Percentiles rank a stretch among this genome's conserved stretches.
Evolutionary conservation across 2,329 filamentous ascomycete genomes (phyloP).

Genomic region (Sodiomyces alkalinus): DNA sequence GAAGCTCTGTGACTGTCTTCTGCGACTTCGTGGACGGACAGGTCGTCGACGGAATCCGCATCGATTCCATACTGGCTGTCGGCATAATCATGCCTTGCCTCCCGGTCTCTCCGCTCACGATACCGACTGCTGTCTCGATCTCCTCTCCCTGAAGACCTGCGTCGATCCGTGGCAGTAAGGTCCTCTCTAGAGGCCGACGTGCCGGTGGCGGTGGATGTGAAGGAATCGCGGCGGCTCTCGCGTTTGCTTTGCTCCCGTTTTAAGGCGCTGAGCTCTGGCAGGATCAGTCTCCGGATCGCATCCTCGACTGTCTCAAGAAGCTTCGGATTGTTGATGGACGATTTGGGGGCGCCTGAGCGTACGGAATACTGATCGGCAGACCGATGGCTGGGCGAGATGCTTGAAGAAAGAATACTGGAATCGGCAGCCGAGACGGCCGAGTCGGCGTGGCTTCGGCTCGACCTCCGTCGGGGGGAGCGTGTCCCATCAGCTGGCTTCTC

Average conservation of each 20-base stretch:
- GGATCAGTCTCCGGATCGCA: conserved; percentile 73
- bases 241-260: conserved; percentile 80
- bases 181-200: conserved; percentile 39
- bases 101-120: conserved; percentile 22
- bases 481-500: conserved; percentile 32
- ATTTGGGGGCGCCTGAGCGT: conserved; percentile 35
- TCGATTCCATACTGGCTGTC: conserved; percentile 29
- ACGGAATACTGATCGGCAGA: conserved; percentile 39
- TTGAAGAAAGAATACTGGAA: conserved; percentile 38
- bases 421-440: conserved; percentile 36
- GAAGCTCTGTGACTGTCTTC: conserved; percentile 28
- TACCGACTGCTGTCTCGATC: conserved; percentile 31
- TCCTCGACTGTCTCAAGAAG: conserved; percentile 85
- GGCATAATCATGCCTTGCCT: conserved; percentile 39
- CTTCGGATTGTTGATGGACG: conserved; percentile 84
- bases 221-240: conserved; percentile 52
- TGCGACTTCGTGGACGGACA: conserved; percentile 20
- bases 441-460: conserved; percentile 36
- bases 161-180: conserved; percentile 36
- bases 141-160: conserved; percentile 46
- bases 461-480: conserved; percentile 31
- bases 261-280: conserved; percentile 81
- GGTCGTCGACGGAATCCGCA: conserved; percentile 29
- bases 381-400: conserved; percentile 36
- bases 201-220: conserved; percentile 37